Percentiles rank a stretch among this genome's conserved stretches.
Conservation (phyloP, 176 grass and related monocot genomes). For the Carex myosuroides region DNA sequence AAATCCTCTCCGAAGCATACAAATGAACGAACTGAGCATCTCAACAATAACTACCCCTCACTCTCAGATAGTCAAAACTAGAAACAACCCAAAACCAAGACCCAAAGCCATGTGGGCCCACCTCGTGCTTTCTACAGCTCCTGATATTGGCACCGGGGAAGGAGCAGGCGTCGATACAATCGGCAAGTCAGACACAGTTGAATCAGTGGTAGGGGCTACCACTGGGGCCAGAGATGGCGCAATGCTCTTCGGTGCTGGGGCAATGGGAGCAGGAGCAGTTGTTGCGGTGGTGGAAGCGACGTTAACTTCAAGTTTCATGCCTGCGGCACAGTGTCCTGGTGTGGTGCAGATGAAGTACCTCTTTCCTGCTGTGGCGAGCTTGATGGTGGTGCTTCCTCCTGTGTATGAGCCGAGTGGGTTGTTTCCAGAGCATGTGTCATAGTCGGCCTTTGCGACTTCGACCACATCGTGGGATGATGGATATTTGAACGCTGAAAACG, state of each 20-base stretch:
- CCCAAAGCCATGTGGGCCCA: constrained; percentile 18
- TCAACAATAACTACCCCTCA: background rate
- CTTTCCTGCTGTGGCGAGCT: constrained; percentile 37
- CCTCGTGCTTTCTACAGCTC: constrained; percentile 7
- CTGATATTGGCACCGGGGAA: constrained; percentile 25
- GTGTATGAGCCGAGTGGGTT: constrained; percentile 24
- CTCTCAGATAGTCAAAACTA: constrained; percentile 34
- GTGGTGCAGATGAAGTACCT: constrained; percentile 82
- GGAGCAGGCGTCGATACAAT: constrained; percentile 18
- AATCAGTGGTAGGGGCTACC: background rate
- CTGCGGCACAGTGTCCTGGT: constrained; percentile 44
- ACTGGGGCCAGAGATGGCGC: constrained; percentile 17
- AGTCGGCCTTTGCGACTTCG: constrained; percentile 51
- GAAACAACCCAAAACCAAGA: constrained; percentile 28
- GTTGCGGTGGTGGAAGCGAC: constrained; percentile 17
- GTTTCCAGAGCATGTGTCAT: constrained; percentile 50
- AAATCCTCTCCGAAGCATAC: background rate
- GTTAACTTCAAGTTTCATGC: constrained; percentile 72
- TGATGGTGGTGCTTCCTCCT: constrained; percentile 26
- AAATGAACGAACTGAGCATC: constrained; percentile 5
- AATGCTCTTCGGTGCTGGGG: background rate
- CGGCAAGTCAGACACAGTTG: constrained; percentile 15
- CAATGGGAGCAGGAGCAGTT: background rate
- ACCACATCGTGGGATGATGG: constrained; percentile 46
- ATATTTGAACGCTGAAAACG: constrained; percentile 39